phyloP scores from a whole-genome alignment of 768 basidiomycete species.

The Leucocoprinus leucothites region DNA sequence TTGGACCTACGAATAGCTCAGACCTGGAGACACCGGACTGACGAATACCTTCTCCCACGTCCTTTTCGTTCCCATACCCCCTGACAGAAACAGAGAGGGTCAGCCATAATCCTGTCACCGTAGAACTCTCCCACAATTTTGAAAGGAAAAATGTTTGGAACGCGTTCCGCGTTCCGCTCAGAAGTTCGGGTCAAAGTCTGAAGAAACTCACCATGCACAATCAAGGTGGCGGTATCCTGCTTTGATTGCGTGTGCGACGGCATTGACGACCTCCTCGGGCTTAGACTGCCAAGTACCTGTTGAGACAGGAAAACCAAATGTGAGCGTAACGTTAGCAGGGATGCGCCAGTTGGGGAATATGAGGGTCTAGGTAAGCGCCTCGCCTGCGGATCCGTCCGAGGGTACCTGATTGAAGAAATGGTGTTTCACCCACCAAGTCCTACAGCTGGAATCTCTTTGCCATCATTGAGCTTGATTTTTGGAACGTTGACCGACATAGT shows the following conservation, averaged over 20 bases:
- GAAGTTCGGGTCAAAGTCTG: neutral
- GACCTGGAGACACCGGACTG: slow-evolving; percentile 73
- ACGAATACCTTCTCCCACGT: slow-evolving; percentile 79
- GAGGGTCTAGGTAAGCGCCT: no score
- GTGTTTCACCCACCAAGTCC: slow-evolving; percentile 46
- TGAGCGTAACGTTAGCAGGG: slow-evolving; percentile 11
- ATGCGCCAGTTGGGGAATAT: no score
- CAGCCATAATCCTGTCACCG: slow-evolving; percentile 11
- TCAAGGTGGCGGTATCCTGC: slow-evolving; percentile 79
- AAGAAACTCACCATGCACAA: slow-evolving; percentile 48
- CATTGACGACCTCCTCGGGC: slow-evolving; percentile 64
- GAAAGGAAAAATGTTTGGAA: neutral
- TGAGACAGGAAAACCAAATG: slow-evolving; percentile 2
- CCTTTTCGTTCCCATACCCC: slow-evolving; percentile 72
- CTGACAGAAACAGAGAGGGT: slow-evolving; percentile 31
- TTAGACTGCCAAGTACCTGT: slow-evolving; percentile 81
- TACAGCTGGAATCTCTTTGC: slow-evolving; percentile 49
- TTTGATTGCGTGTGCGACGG: slow-evolving; percentile 73
- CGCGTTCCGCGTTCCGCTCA: neutral
- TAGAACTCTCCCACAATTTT: neutral
- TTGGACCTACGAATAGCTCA: slow-evolving; percentile 46
- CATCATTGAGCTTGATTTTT: slow-evolving; percentile 60
- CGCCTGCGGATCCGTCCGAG: slow-evolving; percentile 12
- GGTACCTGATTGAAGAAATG: neutral
- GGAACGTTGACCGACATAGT: slow-evolving; percentile 31